phyloP scores from a whole-genome alignment of 2,329 filamentous ascomycete species.

The Curvularia lunata region DNA sequence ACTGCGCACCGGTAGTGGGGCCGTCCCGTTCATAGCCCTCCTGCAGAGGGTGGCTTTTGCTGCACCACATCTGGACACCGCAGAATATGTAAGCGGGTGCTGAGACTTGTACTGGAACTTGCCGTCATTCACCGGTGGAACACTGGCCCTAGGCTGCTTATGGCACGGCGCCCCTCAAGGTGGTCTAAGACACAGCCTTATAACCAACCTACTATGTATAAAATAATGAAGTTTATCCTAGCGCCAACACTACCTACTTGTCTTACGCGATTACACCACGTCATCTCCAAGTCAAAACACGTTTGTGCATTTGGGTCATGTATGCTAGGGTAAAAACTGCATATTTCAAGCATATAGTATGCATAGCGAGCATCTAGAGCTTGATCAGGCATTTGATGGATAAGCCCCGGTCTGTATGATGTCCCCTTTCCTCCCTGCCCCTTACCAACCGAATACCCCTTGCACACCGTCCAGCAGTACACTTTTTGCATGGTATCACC shows the following conservation, averaged over 20 bases:
- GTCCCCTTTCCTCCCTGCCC: neutral
- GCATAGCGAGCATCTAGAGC: neutral
- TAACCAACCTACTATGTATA: neutral
- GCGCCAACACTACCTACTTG: neutral
- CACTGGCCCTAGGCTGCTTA: neutral
- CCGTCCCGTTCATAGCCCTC: neutral
- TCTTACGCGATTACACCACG: neutral
- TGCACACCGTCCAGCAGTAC: conserved; percentile 16
- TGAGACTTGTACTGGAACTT: neutral
- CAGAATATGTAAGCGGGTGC: neutral
- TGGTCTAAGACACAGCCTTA: neutral
- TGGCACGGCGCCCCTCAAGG: neutral
- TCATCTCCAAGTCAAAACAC: neutral
- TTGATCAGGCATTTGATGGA: neutral
- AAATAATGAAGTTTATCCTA: neutral
- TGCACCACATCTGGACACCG: neutral
- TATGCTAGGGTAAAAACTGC: neutral
- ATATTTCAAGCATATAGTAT: neutral
- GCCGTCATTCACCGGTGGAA: neutral
- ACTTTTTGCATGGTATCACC: conserved; percentile 6
- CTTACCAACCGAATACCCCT: neutral
- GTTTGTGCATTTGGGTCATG: neutral
- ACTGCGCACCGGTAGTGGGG: neutral
- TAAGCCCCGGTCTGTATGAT: neutral
- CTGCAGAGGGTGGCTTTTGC: neutral